Conservation (phyloP, 805 yeast species). For the Candida khao-thaluensis region DNA sequence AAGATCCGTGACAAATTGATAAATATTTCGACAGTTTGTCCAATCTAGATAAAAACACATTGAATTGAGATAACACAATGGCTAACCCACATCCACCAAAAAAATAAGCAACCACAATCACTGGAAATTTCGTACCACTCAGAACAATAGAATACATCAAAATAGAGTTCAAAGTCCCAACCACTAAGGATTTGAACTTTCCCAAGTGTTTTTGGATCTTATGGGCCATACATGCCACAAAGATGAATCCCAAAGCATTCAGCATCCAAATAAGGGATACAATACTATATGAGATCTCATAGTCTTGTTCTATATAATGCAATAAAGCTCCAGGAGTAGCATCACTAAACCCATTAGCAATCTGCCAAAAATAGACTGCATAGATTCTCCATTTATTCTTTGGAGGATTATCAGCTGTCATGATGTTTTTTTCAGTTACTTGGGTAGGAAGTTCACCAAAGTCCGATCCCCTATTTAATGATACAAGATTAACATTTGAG, state of each 20-base stretch:
- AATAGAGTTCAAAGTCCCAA: conserved; percentile 36
- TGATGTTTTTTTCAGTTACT: conserved; percentile 18
- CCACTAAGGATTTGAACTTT: conserved; percentile 34
- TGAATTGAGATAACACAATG: conserved; percentile 47
- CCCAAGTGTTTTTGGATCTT: conserved; percentile 42
- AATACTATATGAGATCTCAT: conserved; percentile 47
- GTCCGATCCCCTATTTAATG: neutral
- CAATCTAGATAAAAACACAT: conserved; percentile 50
- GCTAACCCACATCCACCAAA: conserved; percentile 62
- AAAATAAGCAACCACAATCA: conserved; percentile 49
- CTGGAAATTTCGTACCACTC: conserved; percentile 49
- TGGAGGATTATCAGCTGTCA: conserved; percentile 45
- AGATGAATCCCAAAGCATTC: conserved; percentile 54
- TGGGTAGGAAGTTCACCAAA: conserved; percentile 2
- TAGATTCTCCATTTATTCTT: conserved; percentile 42
- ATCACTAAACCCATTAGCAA: conserved; percentile 48
- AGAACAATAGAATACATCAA: conserved; percentile 47
- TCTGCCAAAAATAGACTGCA: conserved; percentile 40
- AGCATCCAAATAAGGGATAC: conserved; percentile 60
- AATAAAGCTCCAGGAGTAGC: conserved; percentile 63
- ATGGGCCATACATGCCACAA: conserved; percentile 51
- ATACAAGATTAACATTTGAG: neutral
- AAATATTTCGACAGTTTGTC: conserved; percentile 55
- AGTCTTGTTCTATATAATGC: conserved; percentile 51
- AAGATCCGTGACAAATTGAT: conserved; percentile 65